Conservation (phyloP, 2,329 filamentous ascomycete species). For the Aureobasidium pullulans region DNA sequence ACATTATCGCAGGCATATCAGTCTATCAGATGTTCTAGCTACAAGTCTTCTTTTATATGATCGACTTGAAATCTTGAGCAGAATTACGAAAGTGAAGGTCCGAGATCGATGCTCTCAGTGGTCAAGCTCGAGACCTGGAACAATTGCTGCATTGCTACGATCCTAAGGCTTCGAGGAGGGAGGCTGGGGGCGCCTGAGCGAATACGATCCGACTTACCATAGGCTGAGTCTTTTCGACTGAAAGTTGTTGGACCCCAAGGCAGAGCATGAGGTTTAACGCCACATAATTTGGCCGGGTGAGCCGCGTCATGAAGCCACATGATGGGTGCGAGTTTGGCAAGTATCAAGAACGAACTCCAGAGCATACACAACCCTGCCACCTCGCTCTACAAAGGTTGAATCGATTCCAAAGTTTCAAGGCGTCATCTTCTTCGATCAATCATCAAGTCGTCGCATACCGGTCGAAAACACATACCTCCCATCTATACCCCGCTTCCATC, state of each 20-base stretch:
- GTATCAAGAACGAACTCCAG: neutral
- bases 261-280: neutral
- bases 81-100: too few species aligned
- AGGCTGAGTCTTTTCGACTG: too few species aligned
- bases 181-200: too few species aligned
- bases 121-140: too few species aligned
- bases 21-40: too few species aligned
- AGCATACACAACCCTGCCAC: neutral
- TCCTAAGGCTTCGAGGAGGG: too few species aligned
- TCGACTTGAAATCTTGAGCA: too few species aligned
- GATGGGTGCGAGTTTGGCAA: neutral
- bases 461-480: neutral
- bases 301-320: neutral
- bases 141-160: too few species aligned
- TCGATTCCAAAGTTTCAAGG: neutral
- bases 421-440: neutral
- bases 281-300: neutral
- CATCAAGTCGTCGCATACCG: neutral
- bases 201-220: too few species aligned
- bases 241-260: too few species aligned
- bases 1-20: neutral
- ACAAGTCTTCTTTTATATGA: too few species aligned
- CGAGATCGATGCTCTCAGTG: too few species aligned
- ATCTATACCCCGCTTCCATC: neutral
- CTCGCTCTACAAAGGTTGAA: neutral